Evolutionary conservation across 257 asterid genomes (phyloP).

Genomic region (Ajuga chamaepitys): DNA sequence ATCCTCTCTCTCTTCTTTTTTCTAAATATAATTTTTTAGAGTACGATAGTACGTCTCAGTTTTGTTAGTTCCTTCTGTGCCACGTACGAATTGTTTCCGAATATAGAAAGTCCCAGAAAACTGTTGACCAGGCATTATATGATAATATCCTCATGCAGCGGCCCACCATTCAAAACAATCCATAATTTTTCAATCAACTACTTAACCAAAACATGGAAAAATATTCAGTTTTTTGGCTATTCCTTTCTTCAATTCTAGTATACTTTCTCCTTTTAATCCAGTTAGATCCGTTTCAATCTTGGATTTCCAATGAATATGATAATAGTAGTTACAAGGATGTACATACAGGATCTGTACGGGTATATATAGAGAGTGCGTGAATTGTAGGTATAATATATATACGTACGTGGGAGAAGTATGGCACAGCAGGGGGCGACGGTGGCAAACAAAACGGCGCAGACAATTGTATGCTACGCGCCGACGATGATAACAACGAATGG

Average conservation of each 20-base stretch:
- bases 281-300: not conserved
- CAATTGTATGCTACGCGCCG: slow-evolving; percentile 87
- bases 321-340: not conserved
- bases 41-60: too few species aligned
- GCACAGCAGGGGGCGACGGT: not conserved
- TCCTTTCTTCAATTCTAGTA: slow-evolving; percentile 1
- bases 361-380: not conserved
- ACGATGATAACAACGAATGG: slow-evolving; percentile 92
- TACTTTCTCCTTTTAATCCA: not conserved
- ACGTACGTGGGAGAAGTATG: slow-evolving; percentile 19
- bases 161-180: slow-evolving; percentile 30
- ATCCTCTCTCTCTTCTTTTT: too few species aligned
- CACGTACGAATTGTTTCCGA: not conserved
- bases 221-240: not conserved
- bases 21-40: too few species aligned
- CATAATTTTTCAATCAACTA: not conserved
- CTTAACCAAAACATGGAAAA: not conserved
- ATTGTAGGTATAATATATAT: not conserved
- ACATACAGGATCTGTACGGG: not conserved
- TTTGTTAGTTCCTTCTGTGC: too few species aligned
- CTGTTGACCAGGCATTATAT: slow-evolving; percentile 27
- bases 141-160: slow-evolving; percentile 26
- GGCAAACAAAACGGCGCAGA: slow-evolving; percentile 28
- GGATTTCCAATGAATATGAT: not conserved
- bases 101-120: slow-evolving; percentile 6